Evolutionary conservation across 2,329 filamentous ascomycete genomes (phyloP), one percentile per base, ranked within the genome.

Genomic region (Calycina herbarum): DNA sequence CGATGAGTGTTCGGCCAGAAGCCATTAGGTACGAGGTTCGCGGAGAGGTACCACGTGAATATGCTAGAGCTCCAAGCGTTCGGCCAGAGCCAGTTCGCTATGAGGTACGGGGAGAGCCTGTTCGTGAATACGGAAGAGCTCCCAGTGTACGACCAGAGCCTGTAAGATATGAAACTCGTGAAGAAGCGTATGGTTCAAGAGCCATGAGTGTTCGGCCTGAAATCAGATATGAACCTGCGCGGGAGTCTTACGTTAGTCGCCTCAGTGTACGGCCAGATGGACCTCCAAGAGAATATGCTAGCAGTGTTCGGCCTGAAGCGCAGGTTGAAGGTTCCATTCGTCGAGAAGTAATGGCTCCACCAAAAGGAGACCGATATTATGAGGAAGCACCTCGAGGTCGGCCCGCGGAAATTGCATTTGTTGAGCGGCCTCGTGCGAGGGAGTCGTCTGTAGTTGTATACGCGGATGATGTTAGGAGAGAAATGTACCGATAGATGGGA

Each of bases 101-200:
- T 20, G 59, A 62, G 31, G 29, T 58, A 2, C 64, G 61, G 15
- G 80, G 83, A 38, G 83, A 83, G 15, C 78, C 83, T 2, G 75
- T 78, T 27, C 74, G 80, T 61, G 82, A 85, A 60, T 86, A 85
- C 72, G 76, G 76, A 8, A 66, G 70, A 63, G 74, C 78, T 7
- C 62, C 84, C 3, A 89, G 86, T 74, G 83, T 86, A 38, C 82
- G 86, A 57, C 86, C 88, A 27, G 75, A 77, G 11, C 64, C 74
- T 1, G 66, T 74, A 27, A 77, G 78, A 61, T 81, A 82, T 66
- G 78, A 79, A 24, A 38, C 38, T n/a, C 73, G 78, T 57, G 81
- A 81, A 65, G 78, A 79, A 17, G 29, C 38, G 5, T 83, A 82
- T 67, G 77, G 77, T 45, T 24, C 57, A 6, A 76, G 80, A 64